These are phyloP conservation scores for Cryptococcus deneoformans DNA, from an alignment of 1,284 basidiomycete genomes.

Conservation along the genomic window DNA sequence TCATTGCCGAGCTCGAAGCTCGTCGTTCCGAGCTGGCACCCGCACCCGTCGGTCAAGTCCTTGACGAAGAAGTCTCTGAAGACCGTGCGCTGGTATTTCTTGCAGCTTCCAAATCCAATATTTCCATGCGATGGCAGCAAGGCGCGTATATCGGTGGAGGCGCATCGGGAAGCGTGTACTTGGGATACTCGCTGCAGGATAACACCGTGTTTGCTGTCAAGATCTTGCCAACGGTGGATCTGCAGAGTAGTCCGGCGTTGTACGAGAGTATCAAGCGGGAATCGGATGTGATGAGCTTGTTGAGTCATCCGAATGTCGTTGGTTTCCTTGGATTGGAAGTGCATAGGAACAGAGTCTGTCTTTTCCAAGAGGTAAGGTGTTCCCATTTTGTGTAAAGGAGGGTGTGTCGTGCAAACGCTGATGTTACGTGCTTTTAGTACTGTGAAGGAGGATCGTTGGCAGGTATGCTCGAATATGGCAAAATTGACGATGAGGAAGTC, in stretches of 20 bases:
- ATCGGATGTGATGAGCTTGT: slow-evolving; percentile 97
- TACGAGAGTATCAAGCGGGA: slow-evolving; percentile 97
- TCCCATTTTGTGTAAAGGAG: not conserved
- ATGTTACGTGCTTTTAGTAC: slow-evolving; percentile 57
- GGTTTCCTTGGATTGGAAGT: slow-evolving; percentile 99
- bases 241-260: slow-evolving; percentile 73
- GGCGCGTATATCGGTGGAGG: slow-evolving; percentile 97
- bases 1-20: slow-evolving; percentile 64
- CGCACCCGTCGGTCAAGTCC: slow-evolving; percentile 76
- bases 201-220: slow-evolving; percentile 99
- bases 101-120: slow-evolving; percentile 88
- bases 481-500: slow-evolving; percentile 96
- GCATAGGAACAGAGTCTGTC: slow-evolving; percentile 18
- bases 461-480: slow-evolving; percentile 84
- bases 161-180: slow-evolving; percentile 96
- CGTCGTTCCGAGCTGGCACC: slow-evolving; percentile 59
- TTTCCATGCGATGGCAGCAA: slow-evolving; percentile 98
- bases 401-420: not conserved
- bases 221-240: slow-evolving; percentile 97
- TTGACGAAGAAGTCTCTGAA: slow-evolving; percentile 87
- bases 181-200: slow-evolving; percentile 94
- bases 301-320: slow-evolving; percentile 97
- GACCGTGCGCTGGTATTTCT: slow-evolving; percentile 88
- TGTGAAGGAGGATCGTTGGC: slow-evolving; percentile 95
- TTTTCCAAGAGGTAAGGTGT: slow-evolving; percentile 15